A percentile compares a stretch with the other conserved stretches of the same genome.
These are phyloP conservation scores for Petunia hybrid DNA, from an alignment of 305 asterid genomes.

Conservation along the genomic window DNA sequence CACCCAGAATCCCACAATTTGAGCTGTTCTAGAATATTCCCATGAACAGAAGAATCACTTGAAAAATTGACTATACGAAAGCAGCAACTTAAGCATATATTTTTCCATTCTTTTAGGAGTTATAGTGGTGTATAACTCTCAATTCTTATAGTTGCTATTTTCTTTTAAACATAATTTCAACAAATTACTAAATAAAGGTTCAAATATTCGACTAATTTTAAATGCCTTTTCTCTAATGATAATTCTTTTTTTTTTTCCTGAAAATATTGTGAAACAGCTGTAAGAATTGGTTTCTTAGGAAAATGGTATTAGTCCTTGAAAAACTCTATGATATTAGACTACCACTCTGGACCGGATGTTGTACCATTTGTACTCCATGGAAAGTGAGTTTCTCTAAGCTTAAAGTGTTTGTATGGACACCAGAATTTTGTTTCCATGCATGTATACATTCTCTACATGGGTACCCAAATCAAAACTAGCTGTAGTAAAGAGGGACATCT, in stretches of 20 bases:
- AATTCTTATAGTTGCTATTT: neutral
- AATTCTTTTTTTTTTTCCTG: neutral
- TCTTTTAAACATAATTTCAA: neutral
- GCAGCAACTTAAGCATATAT: neutral
- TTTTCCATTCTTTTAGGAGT: neutral
- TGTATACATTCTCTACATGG: neutral
- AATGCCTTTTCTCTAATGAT: neutral
- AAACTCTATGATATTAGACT: neutral
- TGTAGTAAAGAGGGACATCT: neutral
- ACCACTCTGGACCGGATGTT: neutral
- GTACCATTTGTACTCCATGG: neutral
- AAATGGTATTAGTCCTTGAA: neutral
- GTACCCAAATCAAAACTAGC: neutral
- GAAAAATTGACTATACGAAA: neutral
- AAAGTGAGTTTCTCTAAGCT: neutral
- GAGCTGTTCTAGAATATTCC: slow-evolving; percentile 1
- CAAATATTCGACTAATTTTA: neutral
- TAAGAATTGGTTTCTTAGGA: neutral
- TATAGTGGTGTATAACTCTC: neutral
- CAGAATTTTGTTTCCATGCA: neutral
- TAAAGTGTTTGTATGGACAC: neutral
- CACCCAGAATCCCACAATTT: slow-evolving; percentile 22
- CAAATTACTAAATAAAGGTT: neutral
- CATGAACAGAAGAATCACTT: slow-evolving; percentile 12
- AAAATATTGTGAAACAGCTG: neutral